Evolutionary conservation across 2,329 filamentous ascomycete species (phyloP).

Genomic region (Tolypocladium cylindrosporum): DNA sequence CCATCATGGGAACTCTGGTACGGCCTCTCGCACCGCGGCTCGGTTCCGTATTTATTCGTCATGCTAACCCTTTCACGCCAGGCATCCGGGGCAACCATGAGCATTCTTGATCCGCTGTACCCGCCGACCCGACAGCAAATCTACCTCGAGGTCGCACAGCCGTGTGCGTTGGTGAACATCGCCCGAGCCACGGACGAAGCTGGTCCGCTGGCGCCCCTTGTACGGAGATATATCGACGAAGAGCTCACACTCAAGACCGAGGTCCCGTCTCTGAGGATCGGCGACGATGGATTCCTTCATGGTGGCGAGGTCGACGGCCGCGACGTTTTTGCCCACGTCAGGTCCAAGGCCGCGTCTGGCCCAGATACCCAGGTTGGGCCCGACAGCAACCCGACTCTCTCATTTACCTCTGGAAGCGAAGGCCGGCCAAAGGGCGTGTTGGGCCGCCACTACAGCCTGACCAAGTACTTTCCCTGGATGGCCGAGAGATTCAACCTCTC

Average conservation of each 20-base stretch:
- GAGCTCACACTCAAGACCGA: slow-evolving; percentile 63
- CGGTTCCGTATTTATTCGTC: neutral
- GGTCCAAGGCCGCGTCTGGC: slow-evolving; percentile 40
- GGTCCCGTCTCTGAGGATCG: slow-evolving; percentile 63
- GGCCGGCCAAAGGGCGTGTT: slow-evolving; percentile 78
- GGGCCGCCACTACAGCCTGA: slow-evolving; percentile 76
- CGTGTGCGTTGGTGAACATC: slow-evolving; percentile 57
- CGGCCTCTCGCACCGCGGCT: neutral
- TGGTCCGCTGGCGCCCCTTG: slow-evolving; percentile 38
- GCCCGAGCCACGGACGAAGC: slow-evolving; percentile 50
- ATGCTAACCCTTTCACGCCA: slow-evolving; percentile 8
- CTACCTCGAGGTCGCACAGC: slow-evolving; percentile 71
- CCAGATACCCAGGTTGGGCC: slow-evolving; percentile 75
- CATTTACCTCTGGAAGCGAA: slow-evolving; percentile 66
- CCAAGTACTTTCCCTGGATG: slow-evolving; percentile 93
- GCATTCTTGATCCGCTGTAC: slow-evolving; percentile 58
- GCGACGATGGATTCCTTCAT: slow-evolving; percentile 59
- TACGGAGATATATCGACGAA: slow-evolving; percentile 58
- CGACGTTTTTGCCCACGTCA: slow-evolving; percentile 53
- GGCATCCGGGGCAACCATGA: slow-evolving; percentile 51
- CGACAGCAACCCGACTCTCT: slow-evolving; percentile 69
- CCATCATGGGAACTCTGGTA: slow-evolving; percentile 64
- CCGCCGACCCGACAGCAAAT: slow-evolving; percentile 29
- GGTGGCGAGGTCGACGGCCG: slow-evolving; percentile 57
- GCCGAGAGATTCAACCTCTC: slow-evolving; percentile 67